These are phyloP conservation scores for Penicillium sp. DNA, from an alignment of 2,329 filamentous ascomycete genomes.

Conservation along the genomic window DNA sequence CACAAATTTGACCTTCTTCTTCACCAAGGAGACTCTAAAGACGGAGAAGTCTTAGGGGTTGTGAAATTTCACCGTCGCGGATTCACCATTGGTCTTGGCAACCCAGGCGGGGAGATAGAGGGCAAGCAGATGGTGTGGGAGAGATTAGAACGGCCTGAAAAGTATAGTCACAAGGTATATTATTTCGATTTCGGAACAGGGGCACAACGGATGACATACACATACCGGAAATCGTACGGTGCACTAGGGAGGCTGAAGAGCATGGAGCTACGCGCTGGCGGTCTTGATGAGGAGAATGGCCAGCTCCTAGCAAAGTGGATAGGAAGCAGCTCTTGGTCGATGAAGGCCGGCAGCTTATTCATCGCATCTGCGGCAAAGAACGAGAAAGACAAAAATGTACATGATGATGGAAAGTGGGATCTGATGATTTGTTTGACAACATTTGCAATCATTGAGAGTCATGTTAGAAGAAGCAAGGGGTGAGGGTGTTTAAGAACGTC, in stretches of 20 bases:
- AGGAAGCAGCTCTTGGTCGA: slow-evolving; percentile 5
- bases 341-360: slow-evolving; percentile 4
- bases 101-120: slow-evolving; percentile 5
- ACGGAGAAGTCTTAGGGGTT: not conserved
- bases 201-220: not conserved
- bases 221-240: slow-evolving; percentile 3
- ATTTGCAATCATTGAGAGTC: slow-evolving; percentile 7
- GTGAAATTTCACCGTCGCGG: slow-evolving; percentile 1
- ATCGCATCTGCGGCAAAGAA: not conserved
- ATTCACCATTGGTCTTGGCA: slow-evolving; percentile 2
- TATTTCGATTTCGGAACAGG: slow-evolving; percentile 3
- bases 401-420: not conserved
- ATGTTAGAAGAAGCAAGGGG: too few species aligned
- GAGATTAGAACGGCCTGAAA: slow-evolving; percentile 5
- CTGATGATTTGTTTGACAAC: slow-evolving; percentile 6
- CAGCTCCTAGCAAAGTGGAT: slow-evolving; percentile 1
- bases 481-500: too few species aligned
- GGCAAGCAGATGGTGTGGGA: slow-evolving; percentile 5
- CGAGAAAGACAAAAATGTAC: not conserved
- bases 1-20: slow-evolving; percentile 6
- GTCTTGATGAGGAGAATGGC: slow-evolving; percentile 1
- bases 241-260: not conserved
- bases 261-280: slow-evolving; percentile 5
- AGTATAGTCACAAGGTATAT: slow-evolving; percentile 4
- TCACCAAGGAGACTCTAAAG: slow-evolving; percentile 4